Percentiles rank a stretch among this genome's conserved stretches.
Conservation (phyloP, 2,329 filamentous ascomycete species). For the Thelonectria blattea region DNA sequence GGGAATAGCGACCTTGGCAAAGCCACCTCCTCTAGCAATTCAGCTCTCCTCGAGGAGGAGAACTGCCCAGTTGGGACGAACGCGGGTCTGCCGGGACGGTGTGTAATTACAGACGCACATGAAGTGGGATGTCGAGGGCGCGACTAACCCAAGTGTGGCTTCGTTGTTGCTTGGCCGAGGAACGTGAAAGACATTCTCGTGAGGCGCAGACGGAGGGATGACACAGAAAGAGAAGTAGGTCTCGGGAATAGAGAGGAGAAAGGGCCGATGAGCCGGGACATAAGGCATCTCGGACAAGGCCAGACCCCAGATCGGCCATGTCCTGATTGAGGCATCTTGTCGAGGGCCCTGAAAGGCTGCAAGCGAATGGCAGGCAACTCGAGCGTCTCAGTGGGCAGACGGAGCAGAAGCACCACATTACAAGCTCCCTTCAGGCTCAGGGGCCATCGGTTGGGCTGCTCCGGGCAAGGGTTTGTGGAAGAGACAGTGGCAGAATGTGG, state of each 20-base stretch:
- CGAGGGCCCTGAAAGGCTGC: neutral
- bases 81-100: neutral
- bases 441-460: neutral
- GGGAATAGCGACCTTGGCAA: neutral
- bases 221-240: neutral
- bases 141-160: neutral
- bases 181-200: neutral
- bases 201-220: neutral
- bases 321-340: slow-evolving; percentile 17
- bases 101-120: neutral
- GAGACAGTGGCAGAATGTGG: too few relatives aligned
- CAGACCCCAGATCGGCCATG: slow-evolving; percentile 31
- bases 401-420: neutral
- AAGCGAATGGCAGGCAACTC: neutral
- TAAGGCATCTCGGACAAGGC: neutral
- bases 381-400: neutral
- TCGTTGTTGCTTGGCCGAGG: neutral
- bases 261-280: neutral
- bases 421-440: neutral
- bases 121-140: neutral
- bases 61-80: neutral
- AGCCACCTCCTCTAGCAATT: neutral
- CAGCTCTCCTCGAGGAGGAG: neutral
- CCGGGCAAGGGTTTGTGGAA: neutral
- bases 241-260: slow-evolving; percentile 3